Percentiles rank a stretch among this genome's conserved stretches.
Conservation (phyloP, 768 basidiomycete species). For the Pleurotus sapidus region DNA sequence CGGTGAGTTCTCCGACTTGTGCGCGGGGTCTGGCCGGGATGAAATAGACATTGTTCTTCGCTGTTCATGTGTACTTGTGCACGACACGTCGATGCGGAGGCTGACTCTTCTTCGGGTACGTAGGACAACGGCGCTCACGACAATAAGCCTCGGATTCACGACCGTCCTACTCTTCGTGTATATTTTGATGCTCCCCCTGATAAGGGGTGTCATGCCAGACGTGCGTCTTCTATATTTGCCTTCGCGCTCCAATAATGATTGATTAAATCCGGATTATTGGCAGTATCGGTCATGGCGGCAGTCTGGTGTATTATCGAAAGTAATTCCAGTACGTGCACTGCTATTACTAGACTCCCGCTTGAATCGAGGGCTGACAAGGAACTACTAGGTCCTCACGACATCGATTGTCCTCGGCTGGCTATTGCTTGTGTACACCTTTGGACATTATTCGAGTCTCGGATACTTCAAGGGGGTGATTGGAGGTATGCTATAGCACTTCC, state of each 20-base stretch:
- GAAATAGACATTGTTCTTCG: not conserved
- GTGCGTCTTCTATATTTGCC: constrained; percentile 36
- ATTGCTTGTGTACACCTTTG: constrained; percentile 56
- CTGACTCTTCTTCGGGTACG: not conserved
- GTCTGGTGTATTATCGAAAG: constrained; percentile 62
- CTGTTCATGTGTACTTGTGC: not conserved
- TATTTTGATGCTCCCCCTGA: constrained; percentile 63
- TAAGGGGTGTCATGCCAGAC: constrained; percentile 65
- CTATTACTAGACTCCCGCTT: not conserved
- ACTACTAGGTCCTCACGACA: constrained; percentile 50
- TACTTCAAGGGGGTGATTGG: constrained; percentile 62
- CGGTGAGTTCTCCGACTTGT: constrained; percentile 36
- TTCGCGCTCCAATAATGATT: too few species aligned
- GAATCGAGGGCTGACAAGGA: not conserved
- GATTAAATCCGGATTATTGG: not conserved
- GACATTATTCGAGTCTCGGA: constrained; percentile 66
- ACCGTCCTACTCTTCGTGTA: constrained; percentile 73
- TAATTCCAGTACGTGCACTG: constrained; percentile 52
- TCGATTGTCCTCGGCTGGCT: constrained; percentile 74
- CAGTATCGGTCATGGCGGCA: constrained; percentile 77
- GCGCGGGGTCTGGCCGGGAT: not conserved
- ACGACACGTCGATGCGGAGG: not conserved
- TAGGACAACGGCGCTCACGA: constrained; percentile 52
- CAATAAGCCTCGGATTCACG: constrained; percentile 53
- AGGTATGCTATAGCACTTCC: constrained; percentile 38